Percentiles rank a stretch among this genome's conserved stretches.
Evolutionary conservation across 1,139 yeast genomes (phyloP).

Genomic region (Geotrichum klebahnii): DNA sequence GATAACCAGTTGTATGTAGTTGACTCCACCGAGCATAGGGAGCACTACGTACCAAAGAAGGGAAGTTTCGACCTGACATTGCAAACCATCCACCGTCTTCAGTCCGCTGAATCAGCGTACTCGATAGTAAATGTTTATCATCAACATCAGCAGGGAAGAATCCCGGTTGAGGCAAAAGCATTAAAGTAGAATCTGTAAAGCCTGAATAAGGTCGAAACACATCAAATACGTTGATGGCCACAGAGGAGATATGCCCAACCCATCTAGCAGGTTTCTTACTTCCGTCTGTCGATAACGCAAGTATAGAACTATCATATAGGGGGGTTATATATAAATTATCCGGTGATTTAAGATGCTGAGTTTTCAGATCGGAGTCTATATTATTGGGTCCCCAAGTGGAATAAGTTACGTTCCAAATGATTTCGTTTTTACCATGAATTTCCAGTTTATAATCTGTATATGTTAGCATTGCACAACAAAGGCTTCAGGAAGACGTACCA

Average conservation of each 20-base stretch:
- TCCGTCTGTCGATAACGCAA: slow-evolving; percentile 57
- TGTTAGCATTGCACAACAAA: slow-evolving; percentile 45
- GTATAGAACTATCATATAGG: slow-evolving; percentile 55
- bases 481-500: slow-evolving; percentile 23
- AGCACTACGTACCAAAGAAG: slow-evolving; percentile 75
- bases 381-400: slow-evolving; percentile 93
- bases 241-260: slow-evolving; percentile 59
- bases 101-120: slow-evolving; percentile 64
- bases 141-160: slow-evolving; percentile 24
- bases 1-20: no score
- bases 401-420: slow-evolving; percentile 82
- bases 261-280: slow-evolving; percentile 66
- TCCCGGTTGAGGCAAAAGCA: slow-evolving; percentile 41
- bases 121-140: slow-evolving; percentile 31
- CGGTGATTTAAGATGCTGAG: slow-evolving; percentile 40
- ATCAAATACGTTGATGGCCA: slow-evolving; percentile 72
- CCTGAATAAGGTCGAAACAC: slow-evolving; percentile 42
- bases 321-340: slow-evolving; percentile 83
- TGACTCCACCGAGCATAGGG: slow-evolving; percentile 47
- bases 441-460: slow-evolving; percentile 51
- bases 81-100: slow-evolving; percentile 79
- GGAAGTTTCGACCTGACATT: slow-evolving; percentile 69
- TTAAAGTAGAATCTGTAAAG: slow-evolving; percentile 29
- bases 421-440: slow-evolving; percentile 61
- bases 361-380: slow-evolving; percentile 63